phyloP scores from a whole-genome alignment of 306 rosid species.

The Vigna mungo region DNA sequence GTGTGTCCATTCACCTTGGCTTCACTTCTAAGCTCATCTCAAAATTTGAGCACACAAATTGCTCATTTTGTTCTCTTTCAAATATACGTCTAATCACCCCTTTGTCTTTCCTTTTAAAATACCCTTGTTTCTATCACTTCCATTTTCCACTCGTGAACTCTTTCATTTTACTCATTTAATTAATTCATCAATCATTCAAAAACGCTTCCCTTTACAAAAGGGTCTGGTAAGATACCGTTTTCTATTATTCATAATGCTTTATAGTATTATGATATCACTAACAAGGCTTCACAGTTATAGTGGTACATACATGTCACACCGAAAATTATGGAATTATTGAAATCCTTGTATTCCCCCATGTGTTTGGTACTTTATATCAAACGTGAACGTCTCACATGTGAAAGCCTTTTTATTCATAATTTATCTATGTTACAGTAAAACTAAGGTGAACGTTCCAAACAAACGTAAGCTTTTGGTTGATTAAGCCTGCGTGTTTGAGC shows the following conservation, averaged over 20 bases:
- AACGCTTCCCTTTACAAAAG: too few species aligned
- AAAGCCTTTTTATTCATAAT: too few species aligned
- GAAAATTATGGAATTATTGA: too few species aligned
- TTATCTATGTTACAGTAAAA: too few species aligned
- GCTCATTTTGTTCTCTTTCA: constrained; percentile 42
- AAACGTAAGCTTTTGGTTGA: constrained; percentile 12
- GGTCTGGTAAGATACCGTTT: too few species aligned
- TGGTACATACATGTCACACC: too few species aligned
- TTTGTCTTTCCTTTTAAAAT: neutral
- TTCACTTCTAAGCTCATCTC: constrained; percentile 42
- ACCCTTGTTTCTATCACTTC: neutral
- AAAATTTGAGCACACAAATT: constrained; percentile 34
- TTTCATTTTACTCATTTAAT: too few species aligned
- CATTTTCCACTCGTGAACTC: neutral
- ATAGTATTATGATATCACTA: too few species aligned
- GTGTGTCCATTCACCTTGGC: constrained; percentile 36
- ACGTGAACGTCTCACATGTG: constrained; percentile 25
- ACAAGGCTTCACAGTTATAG: too few species aligned
- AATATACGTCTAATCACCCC: constrained; percentile 35
- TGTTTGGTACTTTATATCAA: constrained; percentile 24
- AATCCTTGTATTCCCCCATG: constrained; percentile 31
- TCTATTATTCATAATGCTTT: too few species aligned
- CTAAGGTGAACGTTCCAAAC: neutral
- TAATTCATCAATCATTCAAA: too few species aligned
- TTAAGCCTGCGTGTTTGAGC: constrained; percentile 20